phyloP scores from a whole-genome alignment of 228 moss, liverwort and hornwort genomes.

The Sphagnum fallax region DNA sequence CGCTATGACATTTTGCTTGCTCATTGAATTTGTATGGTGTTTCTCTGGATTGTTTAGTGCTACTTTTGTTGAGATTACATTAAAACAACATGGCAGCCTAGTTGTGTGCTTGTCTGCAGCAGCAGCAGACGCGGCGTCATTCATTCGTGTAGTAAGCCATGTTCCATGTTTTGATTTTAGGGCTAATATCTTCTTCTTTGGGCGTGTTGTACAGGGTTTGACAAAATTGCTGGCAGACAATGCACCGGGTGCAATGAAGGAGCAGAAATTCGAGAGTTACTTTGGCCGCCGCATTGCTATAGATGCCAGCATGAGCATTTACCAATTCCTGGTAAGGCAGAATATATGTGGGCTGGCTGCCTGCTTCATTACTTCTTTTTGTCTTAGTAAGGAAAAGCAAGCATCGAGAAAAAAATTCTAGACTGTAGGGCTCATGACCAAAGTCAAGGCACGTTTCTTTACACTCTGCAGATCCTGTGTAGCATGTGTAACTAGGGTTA shows the following conservation, averaged over 20 bases:
- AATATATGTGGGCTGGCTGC: neutral
- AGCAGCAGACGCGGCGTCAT: too few species aligned
- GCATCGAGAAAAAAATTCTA: neutral
- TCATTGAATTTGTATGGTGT: too few species aligned
- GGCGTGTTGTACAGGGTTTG: conserved; percentile 35
- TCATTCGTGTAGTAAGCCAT: too few species aligned
- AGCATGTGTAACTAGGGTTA: neutral
- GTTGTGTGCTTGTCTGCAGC: too few species aligned
- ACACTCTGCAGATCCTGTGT: neutral
- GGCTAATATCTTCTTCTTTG: too few species aligned
- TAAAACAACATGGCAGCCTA: too few species aligned
- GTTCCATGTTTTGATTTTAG: too few species aligned
- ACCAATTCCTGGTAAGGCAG: conserved; percentile 65
- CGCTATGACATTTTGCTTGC: too few species aligned
- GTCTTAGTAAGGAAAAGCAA: neutral
- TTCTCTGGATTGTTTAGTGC: too few species aligned
- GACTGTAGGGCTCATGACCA: neutral
- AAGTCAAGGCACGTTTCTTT: neutral
- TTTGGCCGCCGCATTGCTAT: conserved; percentile 80
- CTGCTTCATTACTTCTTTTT: neutral
- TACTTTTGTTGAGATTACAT: too few species aligned
- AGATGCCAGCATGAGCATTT: conserved; percentile 89
- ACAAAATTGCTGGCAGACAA: conserved; percentile 77
- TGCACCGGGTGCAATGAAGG: conserved; percentile 58
- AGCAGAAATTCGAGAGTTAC: conserved; percentile 62